phyloP scores from a whole-genome alignment of 2,329 filamentous ascomycete genomes.

The Dryadomyces quercivorus region DNA sequence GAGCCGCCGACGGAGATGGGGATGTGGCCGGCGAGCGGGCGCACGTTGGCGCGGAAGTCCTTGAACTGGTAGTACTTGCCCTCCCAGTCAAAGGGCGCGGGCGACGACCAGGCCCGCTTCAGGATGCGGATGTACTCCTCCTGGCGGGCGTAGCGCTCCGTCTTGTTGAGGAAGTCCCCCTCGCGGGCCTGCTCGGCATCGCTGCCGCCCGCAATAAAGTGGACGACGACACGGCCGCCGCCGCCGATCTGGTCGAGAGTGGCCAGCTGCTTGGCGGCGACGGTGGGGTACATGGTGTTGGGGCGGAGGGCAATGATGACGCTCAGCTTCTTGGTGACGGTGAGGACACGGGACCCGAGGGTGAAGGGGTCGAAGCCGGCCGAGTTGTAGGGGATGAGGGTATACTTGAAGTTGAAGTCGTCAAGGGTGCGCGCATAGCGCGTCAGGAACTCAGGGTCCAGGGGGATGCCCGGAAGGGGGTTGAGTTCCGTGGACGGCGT shows the following conservation, averaged over 20 bases:
- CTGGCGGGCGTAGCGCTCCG: constrained; percentile 42
- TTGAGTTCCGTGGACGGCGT: constrained; percentile 44
- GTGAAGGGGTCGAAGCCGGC: constrained; percentile 45
- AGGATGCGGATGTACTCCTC: constrained; percentile 53
- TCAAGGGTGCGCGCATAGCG: constrained; percentile 46
- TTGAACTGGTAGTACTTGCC: constrained; percentile 48
- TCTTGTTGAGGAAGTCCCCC: constrained; percentile 46
- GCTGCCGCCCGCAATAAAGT: constrained; percentile 50
- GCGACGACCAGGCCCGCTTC: constrained; percentile 42
- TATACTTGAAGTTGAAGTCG: constrained; percentile 50
- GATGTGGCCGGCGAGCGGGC: constrained; percentile 39
- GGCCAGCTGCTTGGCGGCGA: constrained; percentile 48
- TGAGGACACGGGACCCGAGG: constrained; percentile 42
- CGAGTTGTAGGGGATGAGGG: constrained; percentile 46
- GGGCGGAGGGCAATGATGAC: constrained; percentile 49
- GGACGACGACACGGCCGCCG: constrained; percentile 40
- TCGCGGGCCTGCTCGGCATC: constrained; percentile 48
- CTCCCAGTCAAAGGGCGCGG: constrained; percentile 49
- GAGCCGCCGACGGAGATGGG: constrained; percentile 48
- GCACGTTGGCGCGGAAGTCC: constrained; percentile 40
- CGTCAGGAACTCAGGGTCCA: constrained; percentile 42
- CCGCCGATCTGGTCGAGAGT: constrained; percentile 46
- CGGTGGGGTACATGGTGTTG: constrained; percentile 50
- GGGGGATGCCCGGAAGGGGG: constrained; percentile 34
- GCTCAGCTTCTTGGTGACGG: constrained; percentile 45